Base-by-base conservation (phyloP, 148 eudicot genomes). In the Gaultheria prostrata region DNA sequence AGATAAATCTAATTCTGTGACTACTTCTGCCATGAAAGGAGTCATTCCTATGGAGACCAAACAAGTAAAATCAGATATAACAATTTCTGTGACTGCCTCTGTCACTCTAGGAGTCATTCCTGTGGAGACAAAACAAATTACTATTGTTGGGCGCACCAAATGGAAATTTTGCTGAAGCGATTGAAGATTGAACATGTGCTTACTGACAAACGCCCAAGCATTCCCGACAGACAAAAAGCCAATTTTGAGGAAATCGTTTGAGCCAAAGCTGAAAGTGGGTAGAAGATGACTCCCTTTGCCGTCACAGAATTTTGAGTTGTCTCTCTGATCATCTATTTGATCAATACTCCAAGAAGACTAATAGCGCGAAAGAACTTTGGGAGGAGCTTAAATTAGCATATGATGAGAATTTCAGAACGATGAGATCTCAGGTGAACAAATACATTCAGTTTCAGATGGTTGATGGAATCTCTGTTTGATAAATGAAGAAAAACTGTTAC, bases 371-470 rank as follows among this genome's bases (percentile, higher is more conserved):
- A 86, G 94, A 91, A 83, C 92, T 95, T 24, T 94, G 97, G 98
- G 93, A 93, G 54, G 94, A 95, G 54, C 90, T 95, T 32, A 89
- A 86, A 81, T 85, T 83, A 54, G 83, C 78, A 10, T 95, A 88
- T 80, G 83, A 83, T 24, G 94, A 92, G 48, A 94, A 93, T 85
- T 86, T 91, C 65, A 93, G 98, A 69, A 85, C 96, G 32, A 86
- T 81, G 77, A 84, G 89, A 39, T 94, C 96, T 65, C 86, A 92
- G 48, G 93, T 95, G 18, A 93, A 89, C 83, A 94, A 94, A 83
- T 95, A 94, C 48, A 83, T 92, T 53, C 91, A 92, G 71, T 95
- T 93, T 86, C 88, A 94, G 86, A 94, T 95, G 86, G 88, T 90
- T 53, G 96, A 95, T 78, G 95, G 91, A 76, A 86, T 89, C 72